Conservation (phyloP, 768 basidiomycete species). For the Fomitopsis serialis region DNA sequence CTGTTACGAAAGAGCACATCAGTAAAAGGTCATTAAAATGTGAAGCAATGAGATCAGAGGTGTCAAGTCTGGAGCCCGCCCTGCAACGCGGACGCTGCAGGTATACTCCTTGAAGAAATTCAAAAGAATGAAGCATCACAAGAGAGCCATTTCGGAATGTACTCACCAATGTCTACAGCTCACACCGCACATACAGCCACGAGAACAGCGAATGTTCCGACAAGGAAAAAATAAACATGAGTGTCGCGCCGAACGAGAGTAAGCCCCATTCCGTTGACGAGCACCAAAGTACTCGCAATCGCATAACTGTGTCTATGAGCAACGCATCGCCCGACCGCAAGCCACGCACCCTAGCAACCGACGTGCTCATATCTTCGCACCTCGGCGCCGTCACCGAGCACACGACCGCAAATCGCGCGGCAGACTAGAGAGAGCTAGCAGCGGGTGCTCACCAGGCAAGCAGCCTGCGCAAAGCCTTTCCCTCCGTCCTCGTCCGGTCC, state of each 20-base stretch:
- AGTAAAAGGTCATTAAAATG: too few species aligned
- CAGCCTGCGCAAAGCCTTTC: constrained; percentile 21
- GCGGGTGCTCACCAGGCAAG: constrained; percentile 18
- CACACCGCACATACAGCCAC: too few species aligned
- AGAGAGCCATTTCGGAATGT: too few species aligned
- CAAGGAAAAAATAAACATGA: constrained; percentile 47
- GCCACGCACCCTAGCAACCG: constrained; percentile 38
- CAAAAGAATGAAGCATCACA: constrained; percentile 63
- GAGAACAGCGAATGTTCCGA: constrained; percentile 46
- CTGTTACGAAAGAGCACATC: too few species aligned
- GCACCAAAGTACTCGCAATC: constrained; percentile 55
- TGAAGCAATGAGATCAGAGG: too few species aligned
- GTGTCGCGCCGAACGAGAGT: constrained; percentile 64
- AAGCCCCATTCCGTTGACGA: constrained; percentile 89
- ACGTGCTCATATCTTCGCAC: constrained; percentile 77
- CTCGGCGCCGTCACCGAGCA: constrained; percentile 38
- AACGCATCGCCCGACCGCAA: constrained; percentile 46
- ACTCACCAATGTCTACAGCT: too few species aligned
- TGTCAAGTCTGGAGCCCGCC: constrained; percentile 79
- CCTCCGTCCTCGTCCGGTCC: constrained; percentile 48
- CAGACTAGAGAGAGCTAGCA: constrained; percentile 37
- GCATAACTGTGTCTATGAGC: constrained; percentile 89
- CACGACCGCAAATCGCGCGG: constrained; percentile 36
- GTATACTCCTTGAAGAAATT: constrained; percentile 95
- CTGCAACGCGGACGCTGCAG: constrained; percentile 29